Base-by-base conservation (phyloP, 768 basidiomycete species). In the Terana coerulea region DNA sequence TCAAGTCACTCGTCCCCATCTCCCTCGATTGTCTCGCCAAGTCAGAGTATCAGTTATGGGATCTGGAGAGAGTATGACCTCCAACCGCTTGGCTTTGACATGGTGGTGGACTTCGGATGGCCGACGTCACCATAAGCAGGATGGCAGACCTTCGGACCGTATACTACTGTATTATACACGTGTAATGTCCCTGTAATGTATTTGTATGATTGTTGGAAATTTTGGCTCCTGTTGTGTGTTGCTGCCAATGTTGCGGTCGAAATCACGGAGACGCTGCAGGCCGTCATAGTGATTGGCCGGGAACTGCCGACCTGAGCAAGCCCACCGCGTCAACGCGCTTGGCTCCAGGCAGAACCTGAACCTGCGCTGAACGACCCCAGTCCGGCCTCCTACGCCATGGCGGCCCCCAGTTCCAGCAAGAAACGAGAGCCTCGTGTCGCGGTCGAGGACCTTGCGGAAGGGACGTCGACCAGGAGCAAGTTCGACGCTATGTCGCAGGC, bases 21-120 rank as follows among this genome's bases (percentile, higher is more conserved):
- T n/a, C n/a, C n/a, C n/a, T n/a, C n/a, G n/a, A n/a, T n/a, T n/a
- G n/a, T n/a, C n/a, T n/a, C n/a, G n/a, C n/a, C n/a, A n/a, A n/a
- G n/a, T n/a, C n/a, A n/a, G n/a, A n/a, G n/a, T n/a, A n/a, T n/a
- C n/a, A n/a, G n/a, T n/a, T n/a, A n/a, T n/a, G n/a, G n/a, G n/a
- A n/a, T 71, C 72, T 78, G 35, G 67, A 58, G 71, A 58, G 81
- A 87, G 62, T 83, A 88, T 59, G 89, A 92, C 63, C 66, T 93
- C 54, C 79, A 83, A 24, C 76, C 77, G 10, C 82, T 85, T 66
- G 90, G 90, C 8, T 70, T 93, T 37, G 81, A 80, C 36, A 69
- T 91, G 51, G 71, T 90, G 33, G 51, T 93, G 36, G 91, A 93
- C 64, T 81, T 91, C 63, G 74, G 83, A 42, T 90, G 87, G 88